Evolutionary conservation across 495 filamentous ascomycete species (phyloP).

Genomic region (Aspergillus cavernicola): DNA sequence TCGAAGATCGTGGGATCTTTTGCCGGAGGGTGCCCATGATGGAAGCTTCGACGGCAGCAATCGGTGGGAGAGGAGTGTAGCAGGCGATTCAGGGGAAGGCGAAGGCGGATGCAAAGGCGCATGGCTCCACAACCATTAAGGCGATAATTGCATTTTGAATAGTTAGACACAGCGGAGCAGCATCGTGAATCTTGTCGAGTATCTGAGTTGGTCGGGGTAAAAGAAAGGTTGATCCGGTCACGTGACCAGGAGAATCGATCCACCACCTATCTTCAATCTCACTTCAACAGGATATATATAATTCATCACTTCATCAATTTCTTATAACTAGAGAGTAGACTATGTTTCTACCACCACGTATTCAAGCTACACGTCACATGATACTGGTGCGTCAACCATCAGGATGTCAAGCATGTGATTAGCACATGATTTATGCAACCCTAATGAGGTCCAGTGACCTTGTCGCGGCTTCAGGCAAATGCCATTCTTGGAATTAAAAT

Average conservation of each 20-base stretch:
- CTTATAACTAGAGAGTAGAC: too few species aligned
- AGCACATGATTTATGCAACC: constrained; percentile 2
- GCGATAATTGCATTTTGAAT: constrained; percentile 18
- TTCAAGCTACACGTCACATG: constrained; percentile 11
- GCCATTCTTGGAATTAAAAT: too few species aligned
- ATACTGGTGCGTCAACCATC: too few species aligned
- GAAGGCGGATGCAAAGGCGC: constrained; percentile 31
- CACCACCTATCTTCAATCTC: too few species aligned
- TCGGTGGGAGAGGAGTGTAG: constrained; percentile 9
- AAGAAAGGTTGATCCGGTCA: too few species aligned
- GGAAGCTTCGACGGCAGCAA: constrained; percentile 12
- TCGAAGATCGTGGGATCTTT: constrained; percentile 28
- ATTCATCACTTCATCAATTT: too few species aligned
- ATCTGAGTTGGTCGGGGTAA: too few species aligned
- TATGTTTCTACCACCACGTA: background rate
- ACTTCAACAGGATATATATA: too few species aligned
- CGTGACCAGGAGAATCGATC: too few species aligned
- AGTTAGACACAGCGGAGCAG: constrained; percentile 2
- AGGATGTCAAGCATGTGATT: constrained; percentile 1
- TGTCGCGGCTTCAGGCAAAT: too few species aligned
- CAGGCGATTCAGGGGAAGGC: constrained; percentile 12
- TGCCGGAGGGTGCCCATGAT: constrained; percentile 5
- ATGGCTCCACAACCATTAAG: constrained; percentile 24
- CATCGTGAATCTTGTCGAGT: too few species aligned
- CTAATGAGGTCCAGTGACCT: background rate